Base-by-base conservation (phyloP, 2,329 filamentous ascomycete species). In the Ceratocystis diversiconidia region DNA sequence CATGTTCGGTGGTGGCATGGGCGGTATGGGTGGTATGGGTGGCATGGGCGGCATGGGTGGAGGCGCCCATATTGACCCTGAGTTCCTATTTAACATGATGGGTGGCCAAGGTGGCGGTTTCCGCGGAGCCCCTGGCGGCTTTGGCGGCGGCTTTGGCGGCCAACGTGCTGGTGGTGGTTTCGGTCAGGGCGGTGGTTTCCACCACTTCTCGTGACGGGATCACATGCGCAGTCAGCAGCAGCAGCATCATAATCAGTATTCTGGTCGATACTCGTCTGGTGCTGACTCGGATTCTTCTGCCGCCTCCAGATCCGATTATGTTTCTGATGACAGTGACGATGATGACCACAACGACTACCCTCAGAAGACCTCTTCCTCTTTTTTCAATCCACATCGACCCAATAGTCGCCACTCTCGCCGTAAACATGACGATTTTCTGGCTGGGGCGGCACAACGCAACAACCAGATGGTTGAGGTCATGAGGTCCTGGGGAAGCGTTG, bases 31-130 rank as follows among this genome's bases (percentile, higher is more conserved):
- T 25, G 79, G 79, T 65, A 52, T 52, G 48, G 48, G 48, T 43
- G 80, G 80, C 61, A 77, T 79, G 30, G 80, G 82, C 72, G 82
- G 81, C 71, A 89, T 90, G 77, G 74, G 75, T 43, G 83, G 84
- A 55, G 86, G 85, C 52, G 81, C 82, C 72, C 82, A 81, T 71
- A 90, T 92, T 73, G 86, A 89, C 72, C 86, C 87, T 22, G 87
- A 89, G 74, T 86, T 91, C 69, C 78, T 92, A 30, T 90, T 90
- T 78, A 89, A 87, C 76, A 90, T 91, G 87, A 90, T 91, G 86
- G 87, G 87, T 67, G 80, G 81, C 46, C 80, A 80, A 44, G 77
- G 76, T 41, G 79, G 81, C 44, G 78, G 78, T 65, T 79, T 79
- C 70, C 79, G 81, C 60, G 77, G 76, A 61, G 77, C 80, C 65